Evolutionary conservation across 75 land plant genomes (phyloP).

Genomic region (Pinus albicaulis): DNA sequence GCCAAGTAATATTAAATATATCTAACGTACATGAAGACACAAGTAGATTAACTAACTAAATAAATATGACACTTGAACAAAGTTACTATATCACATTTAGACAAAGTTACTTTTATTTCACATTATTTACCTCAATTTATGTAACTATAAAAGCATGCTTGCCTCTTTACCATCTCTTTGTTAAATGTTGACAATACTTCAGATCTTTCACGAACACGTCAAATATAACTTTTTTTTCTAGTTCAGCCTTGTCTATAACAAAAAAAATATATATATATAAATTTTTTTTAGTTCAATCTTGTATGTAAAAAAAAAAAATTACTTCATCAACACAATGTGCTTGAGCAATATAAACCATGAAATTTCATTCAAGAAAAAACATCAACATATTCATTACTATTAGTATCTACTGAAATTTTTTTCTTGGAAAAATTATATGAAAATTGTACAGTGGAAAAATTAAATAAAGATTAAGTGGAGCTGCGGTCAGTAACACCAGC

Average conservation of each 20-base stretch:
- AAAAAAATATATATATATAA: no score
- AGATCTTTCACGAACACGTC: conserved; percentile 69
- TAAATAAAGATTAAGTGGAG: no score
- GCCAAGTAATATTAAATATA: no score
- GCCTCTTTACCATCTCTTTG: conserved; percentile 77
- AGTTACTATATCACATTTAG: no score
- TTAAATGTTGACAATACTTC: conserved; percentile 78
- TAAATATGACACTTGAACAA: no score
- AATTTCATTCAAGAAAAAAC: not conserved
- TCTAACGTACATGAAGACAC: no score
- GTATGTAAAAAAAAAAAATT: conserved; percentile 25
- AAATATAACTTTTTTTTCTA: conserved; percentile 36
- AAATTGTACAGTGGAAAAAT: no score
- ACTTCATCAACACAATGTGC: not conserved
- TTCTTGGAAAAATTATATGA: no score
- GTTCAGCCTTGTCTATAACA: no score
- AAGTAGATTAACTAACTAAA: no score
- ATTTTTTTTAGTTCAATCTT: conserved; percentile 67
- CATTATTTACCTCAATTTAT: conserved; percentile 15
- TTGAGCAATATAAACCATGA: not conserved
- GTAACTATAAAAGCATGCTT: conserved; percentile 67
- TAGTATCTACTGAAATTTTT: conserved; percentile 7
- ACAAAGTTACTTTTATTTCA: no score
- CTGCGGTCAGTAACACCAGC: no score
- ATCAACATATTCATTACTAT: not conserved